A percentile compares a stretch with the other conserved stretches of the same genome.
Evolutionary conservation across 148 eudicot genomes (phyloP).

Genomic region (Vaccinium darrowii): DNA sequence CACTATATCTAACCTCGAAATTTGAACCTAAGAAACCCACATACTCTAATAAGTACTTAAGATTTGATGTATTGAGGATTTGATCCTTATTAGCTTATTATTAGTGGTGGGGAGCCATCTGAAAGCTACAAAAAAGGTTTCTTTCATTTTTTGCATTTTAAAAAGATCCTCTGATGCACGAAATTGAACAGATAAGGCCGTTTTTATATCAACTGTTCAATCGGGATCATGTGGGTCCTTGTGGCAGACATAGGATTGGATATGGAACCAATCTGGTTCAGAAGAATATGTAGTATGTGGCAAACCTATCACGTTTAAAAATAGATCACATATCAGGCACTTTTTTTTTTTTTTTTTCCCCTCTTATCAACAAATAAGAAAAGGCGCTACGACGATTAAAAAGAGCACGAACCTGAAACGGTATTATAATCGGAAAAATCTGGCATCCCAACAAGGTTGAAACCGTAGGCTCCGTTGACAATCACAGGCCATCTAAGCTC

Average conservation of each 20-base stretch:
- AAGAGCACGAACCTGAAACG: too few relatives aligned
- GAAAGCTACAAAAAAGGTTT: neutral
- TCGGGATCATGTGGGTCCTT: neutral
- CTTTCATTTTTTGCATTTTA: neutral
- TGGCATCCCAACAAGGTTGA: too few relatives aligned
- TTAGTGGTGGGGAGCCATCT: neutral
- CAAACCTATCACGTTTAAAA: neutral
- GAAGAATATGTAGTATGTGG: neutral
- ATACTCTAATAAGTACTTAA: too few relatives aligned
- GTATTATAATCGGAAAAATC: too few relatives aligned
- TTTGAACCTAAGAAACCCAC: too few relatives aligned
- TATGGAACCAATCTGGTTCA: neutral
- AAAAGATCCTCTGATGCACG: neutral
- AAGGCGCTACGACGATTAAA: too few relatives aligned
- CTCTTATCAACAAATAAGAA: too few relatives aligned
- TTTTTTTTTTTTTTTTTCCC: too few relatives aligned
- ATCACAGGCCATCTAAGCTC: neutral
- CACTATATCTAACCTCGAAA: too few relatives aligned
- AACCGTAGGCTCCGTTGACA: too few relatives aligned
- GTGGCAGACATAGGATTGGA: neutral
- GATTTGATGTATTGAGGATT: neutral
- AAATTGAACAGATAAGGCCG: conserved; percentile 7
- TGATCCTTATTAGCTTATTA: neutral
- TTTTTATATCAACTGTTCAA: neutral
- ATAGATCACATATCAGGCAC: too few relatives aligned